Evolutionary conservation across 306 rosid genomes (phyloP).

Genomic region (Gastrolobium bilobum): DNA sequence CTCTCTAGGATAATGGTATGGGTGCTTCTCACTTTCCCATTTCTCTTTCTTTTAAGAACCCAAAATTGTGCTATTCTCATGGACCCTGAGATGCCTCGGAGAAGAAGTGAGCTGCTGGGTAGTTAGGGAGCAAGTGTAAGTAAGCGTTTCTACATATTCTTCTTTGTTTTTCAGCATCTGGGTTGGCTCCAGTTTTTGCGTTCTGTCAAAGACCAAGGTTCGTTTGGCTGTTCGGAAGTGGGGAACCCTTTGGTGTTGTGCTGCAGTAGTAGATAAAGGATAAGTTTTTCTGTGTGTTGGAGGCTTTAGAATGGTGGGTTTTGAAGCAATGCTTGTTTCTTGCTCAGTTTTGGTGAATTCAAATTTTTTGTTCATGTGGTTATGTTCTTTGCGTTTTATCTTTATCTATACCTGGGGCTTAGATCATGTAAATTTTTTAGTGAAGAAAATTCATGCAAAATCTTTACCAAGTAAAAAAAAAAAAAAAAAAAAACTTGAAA

Average conservation of each 20-base stretch:
- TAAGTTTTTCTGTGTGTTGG: not conserved
- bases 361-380: not conserved
- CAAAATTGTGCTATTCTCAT: conserved; percentile 1
- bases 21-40: not conserved
- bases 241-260: not conserved
- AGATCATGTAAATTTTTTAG: not conserved
- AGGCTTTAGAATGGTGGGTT: conserved; percentile 24
- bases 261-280: not conserved
- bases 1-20: conserved; percentile 15
- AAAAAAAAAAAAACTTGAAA: too few species aligned
- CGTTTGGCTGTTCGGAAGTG: not conserved
- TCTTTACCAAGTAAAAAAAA: not conserved
- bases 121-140: conserved; percentile 10
- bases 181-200: not conserved
- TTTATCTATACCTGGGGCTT: not conserved
- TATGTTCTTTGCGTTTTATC: not conserved
- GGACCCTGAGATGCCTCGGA: conserved; percentile 42
- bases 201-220: not conserved
- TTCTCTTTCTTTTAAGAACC: conserved; percentile 5
- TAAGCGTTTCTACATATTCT: not conserved
- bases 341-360: not conserved
- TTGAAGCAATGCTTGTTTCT: not conserved
- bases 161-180: not conserved
- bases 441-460: not conserved
- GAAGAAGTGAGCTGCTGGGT: conserved; percentile 36